phyloP scores from a whole-genome alignment of 805 yeast species.

The Monosporozyma servazzii region DNA sequence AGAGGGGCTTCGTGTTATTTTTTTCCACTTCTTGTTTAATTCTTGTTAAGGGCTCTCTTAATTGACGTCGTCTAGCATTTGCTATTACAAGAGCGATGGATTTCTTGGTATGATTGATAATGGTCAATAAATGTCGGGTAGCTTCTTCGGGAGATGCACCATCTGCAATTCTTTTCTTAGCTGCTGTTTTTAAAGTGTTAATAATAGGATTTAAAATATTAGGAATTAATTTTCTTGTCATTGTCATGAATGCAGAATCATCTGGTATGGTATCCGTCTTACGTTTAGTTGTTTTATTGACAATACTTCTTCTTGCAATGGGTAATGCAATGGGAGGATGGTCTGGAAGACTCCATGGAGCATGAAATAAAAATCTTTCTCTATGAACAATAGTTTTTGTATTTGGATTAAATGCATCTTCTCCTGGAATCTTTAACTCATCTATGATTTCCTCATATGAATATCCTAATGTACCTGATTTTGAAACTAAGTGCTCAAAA shows the following conservation, averaged over 20 bases:
- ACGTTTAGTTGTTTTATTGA: neutral
- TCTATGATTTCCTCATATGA: neutral
- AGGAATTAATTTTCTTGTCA: constrained; percentile 18
- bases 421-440: neutral
- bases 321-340: constrained; percentile 28
- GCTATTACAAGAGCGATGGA: constrained; percentile 13
- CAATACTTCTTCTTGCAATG: constrained; percentile 21
- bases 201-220: constrained; percentile 24
- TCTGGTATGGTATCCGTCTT: constrained; percentile 2
- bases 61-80: neutral
- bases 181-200: constrained; percentile 28
- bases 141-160: constrained; percentile 30
- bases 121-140: constrained; percentile 20
- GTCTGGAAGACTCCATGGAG: constrained; percentile 28
- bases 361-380: constrained; percentile 26
- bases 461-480: neutral
- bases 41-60: neutral
- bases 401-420: constrained; percentile 10
- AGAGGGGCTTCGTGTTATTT: neutral
- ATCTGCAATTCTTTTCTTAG: constrained; percentile 25
- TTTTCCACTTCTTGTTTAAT: constrained; percentile 1
- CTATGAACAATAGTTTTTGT: constrained; percentile 22
- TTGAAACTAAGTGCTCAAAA: neutral
- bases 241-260: constrained; percentile 8
- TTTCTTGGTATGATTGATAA: constrained; percentile 26